phyloP scores from a whole-genome alignment of 2,329 filamentous ascomycete genomes.

The Emergomyces orientalis region DNA sequence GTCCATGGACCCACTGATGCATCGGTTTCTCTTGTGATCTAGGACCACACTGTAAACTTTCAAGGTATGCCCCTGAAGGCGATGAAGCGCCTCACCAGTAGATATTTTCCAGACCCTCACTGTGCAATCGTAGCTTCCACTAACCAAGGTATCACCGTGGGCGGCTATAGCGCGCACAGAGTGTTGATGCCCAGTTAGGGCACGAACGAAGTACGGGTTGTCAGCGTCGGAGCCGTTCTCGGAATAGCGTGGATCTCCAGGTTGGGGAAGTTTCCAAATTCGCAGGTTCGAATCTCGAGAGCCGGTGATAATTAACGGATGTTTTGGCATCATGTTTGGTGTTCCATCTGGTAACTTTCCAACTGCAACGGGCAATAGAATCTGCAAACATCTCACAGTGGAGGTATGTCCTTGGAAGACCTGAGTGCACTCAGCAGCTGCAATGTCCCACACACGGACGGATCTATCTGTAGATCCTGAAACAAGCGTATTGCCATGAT shows the following conservation, averaged over 20 bases:
- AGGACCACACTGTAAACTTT: conserved; percentile 98
- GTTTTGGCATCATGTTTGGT: conserved; percentile 80
- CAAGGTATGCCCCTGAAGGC: conserved; percentile 74
- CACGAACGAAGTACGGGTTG: conserved; percentile 90
- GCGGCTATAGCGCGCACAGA: conserved; percentile 95
- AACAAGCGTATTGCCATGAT: conserved; percentile 87
- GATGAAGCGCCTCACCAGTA: conserved; percentile 77
- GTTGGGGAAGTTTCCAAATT: conserved; percentile 86
- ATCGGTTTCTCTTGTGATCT: conserved; percentile 82
- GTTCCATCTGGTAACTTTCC: conserved; percentile 62
- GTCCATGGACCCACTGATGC: conserved; percentile 98
- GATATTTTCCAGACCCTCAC: conserved; percentile 97
- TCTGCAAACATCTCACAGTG: conserved; percentile 90
- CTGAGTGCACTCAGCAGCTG: conserved; percentile 83
- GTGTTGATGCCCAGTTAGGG: conserved; percentile 76
- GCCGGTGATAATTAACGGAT: conserved; percentile 93
- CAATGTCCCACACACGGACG: conserved; percentile 99
- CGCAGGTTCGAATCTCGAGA: conserved; percentile 89
- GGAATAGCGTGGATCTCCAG: conserved; percentile 66
- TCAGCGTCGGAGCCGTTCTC: conserved; percentile 69
- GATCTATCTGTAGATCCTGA: conserved; percentile 94
- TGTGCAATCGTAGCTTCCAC: conserved; percentile 90
- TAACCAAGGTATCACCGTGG: conserved; percentile 89
- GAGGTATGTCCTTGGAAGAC: conserved; percentile 97
- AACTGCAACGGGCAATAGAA: conserved; percentile 75